phyloP scores from a whole-genome alignment of 768 basidiomycete genomes.

The Trametes gibbosa region DNA sequence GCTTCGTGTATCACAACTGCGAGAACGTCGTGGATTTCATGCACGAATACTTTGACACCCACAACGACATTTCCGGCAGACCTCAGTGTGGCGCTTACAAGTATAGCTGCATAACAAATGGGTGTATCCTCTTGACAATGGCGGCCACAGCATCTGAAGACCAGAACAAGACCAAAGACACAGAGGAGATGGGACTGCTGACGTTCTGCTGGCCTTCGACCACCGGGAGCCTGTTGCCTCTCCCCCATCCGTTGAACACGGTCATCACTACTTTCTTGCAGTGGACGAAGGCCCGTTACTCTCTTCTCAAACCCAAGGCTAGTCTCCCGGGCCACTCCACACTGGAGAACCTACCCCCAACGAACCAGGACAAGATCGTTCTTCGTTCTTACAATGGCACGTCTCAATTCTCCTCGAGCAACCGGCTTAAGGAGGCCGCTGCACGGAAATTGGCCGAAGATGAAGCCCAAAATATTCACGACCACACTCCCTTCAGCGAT shows the following conservation, averaged over 20 bases:
- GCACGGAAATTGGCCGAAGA: too few species aligned
- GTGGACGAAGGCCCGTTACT: neutral
- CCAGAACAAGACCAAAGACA: neutral
- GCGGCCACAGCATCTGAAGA: too few species aligned
- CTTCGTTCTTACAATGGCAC: too few species aligned
- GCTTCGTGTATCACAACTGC: slow-evolving; percentile 14
- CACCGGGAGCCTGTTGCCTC: too few species aligned
- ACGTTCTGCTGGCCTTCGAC: neutral
- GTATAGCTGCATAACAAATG: neutral
- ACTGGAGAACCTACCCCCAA: too few species aligned
- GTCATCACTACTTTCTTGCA: neutral
- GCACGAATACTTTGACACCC: slow-evolving; percentile 8
- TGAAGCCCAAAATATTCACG: neutral
- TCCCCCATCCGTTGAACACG: neutral
- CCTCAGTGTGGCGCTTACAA: neutral
- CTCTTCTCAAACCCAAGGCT: neutral
- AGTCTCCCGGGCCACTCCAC: too few species aligned
- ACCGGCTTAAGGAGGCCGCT: too few species aligned
- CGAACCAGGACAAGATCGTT: too few species aligned
- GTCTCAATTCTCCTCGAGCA: too few species aligned
- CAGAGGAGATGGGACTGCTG: neutral
- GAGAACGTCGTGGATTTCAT: slow-evolving; percentile 8
- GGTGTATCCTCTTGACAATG: neutral
- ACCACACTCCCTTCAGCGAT: neutral
- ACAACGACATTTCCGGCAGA: neutral